These are phyloP conservation scores for Arthroderma uncinatum DNA, from an alignment of 2,329 filamentous ascomycete genomes.

Conservation along the genomic window DNA sequence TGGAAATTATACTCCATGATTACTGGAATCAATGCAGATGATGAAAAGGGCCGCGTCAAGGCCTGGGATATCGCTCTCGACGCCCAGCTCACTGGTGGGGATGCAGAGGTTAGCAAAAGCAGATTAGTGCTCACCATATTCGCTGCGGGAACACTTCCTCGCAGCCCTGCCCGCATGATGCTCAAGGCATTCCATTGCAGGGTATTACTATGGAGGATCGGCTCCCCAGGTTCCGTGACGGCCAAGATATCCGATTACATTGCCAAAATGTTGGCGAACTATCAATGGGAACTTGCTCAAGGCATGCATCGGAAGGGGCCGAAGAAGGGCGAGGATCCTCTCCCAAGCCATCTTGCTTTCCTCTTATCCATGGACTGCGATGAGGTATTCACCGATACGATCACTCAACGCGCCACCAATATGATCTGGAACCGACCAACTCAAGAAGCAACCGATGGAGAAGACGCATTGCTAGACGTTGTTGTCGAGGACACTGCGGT, in stretches of 20 bases:
- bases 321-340: slow-evolving; percentile 49
- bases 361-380: slow-evolving; percentile 72
- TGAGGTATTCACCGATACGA: slow-evolving; percentile 63
- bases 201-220: slow-evolving; percentile 72
- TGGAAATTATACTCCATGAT: slow-evolving; percentile 64
- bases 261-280: slow-evolving; percentile 60
- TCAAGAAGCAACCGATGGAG: slow-evolving; percentile 50
- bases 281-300: slow-evolving; percentile 72
- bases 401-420: slow-evolving; percentile 79
- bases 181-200: slow-evolving; percentile 84
- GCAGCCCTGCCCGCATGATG: slow-evolving; percentile 75
- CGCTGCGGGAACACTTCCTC: slow-evolving; percentile 74
- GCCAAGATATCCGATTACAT: slow-evolving; percentile 55
- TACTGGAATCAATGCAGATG: slow-evolving; percentile 69
- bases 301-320: slow-evolving; percentile 42
- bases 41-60: slow-evolving; percentile 76
- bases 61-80: slow-evolving; percentile 90
- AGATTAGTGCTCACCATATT: slow-evolving; percentile 75
- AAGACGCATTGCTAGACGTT: slow-evolving; percentile 63
- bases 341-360: slow-evolving; percentile 65
- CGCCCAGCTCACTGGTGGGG: slow-evolving; percentile 81
- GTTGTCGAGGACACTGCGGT: slow-evolving; percentile 80
- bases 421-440: slow-evolving; percentile 77
- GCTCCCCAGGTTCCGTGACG: slow-evolving; percentile 54
- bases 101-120: slow-evolving; percentile 79